phyloP scores from a whole-genome alignment of 2,329 filamentous ascomycete species.

The Pestalotiopsis sp. region DNA sequence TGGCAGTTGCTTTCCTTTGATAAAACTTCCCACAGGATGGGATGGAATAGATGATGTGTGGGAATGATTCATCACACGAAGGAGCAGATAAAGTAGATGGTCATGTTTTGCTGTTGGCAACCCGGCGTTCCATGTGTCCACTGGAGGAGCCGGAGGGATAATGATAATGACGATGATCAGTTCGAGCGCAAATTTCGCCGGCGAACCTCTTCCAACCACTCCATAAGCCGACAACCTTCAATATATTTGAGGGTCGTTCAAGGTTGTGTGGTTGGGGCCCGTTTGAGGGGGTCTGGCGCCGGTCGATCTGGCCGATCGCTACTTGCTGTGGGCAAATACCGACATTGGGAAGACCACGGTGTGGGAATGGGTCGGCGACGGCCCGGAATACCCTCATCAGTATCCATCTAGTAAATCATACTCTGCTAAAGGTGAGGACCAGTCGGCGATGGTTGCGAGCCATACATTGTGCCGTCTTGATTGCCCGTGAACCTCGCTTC shows the following conservation, averaged over 20 bases:
- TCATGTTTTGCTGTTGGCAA: background rate
- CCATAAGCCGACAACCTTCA: background rate
- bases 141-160: background rate
- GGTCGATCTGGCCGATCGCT: constrained; percentile 11
- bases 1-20: background rate
- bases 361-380: background rate
- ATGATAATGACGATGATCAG: background rate
- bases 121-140: background rate
- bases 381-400: constrained; percentile 1
- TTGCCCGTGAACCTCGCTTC: background rate
- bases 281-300: background rate
- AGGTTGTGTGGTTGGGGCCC: no score
- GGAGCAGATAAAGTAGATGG: background rate
- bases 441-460: background rate
- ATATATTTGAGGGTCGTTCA: background rate
- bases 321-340: constrained; percentile 1
- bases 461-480: background rate
- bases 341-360: background rate
- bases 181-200: background rate
- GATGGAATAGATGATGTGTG: background rate
- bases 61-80: background rate
- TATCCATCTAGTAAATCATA: background rate
- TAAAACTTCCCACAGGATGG: background rate
- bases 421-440: background rate
- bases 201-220: background rate